These are phyloP conservation scores for Eimeria mitis DNA, from an alignment of 169 alveolate genomes.

Conservation along the genomic window DNA sequence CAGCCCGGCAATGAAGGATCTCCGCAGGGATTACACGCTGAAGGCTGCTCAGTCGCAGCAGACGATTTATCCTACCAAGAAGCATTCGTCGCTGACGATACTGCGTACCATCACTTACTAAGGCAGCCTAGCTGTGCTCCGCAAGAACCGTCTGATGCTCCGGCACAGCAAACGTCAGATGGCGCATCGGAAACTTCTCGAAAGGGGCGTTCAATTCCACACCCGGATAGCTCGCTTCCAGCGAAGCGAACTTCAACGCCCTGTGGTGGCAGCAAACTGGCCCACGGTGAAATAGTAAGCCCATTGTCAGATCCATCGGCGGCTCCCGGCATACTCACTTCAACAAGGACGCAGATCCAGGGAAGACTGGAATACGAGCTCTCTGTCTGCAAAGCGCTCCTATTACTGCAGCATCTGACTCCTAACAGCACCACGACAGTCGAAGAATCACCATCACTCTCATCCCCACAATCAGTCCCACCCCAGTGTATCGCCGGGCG, in stretches of 20 bases:
- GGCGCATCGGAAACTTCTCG: background rate
- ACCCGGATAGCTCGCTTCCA: background rate
- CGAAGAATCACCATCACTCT: conserved; percentile 13
- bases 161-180: background rate
- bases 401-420: conserved; percentile 16
- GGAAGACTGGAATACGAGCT: conserved; percentile 24
- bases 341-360: background rate
- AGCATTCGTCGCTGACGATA: conserved; percentile 12
- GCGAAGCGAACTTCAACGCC: background rate
- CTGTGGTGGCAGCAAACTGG: background rate
- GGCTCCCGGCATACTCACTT: background rate
- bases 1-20: background rate
- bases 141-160: background rate
- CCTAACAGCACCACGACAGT: background rate
- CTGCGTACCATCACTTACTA: conserved; percentile 9
- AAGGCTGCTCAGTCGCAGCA: background rate
- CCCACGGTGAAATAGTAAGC: too few species aligned
- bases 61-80: background rate
- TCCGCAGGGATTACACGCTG: background rate
- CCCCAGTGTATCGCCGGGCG: background rate
- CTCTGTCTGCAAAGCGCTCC: conserved; percentile 50
- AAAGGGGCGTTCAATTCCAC: background rate
- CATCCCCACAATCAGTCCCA: background rate
- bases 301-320: background rate
- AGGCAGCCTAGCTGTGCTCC: conserved; percentile 1